Conservation (phyloP, 2,329 filamentous ascomycete species). For the Zymoseptoria crescenta region DNA sequence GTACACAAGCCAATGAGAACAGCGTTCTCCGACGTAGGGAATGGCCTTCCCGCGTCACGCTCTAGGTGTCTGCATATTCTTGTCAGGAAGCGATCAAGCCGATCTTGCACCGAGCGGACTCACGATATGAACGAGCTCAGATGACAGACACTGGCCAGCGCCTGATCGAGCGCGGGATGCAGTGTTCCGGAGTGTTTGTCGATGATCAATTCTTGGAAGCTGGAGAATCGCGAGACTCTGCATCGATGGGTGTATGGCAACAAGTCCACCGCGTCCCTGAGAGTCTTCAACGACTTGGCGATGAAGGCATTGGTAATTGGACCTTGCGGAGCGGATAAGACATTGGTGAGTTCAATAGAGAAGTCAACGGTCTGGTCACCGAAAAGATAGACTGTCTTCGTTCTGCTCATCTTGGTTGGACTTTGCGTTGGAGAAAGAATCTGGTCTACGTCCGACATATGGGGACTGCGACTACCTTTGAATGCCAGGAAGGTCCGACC, state of each 20-base stretch:
- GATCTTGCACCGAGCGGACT: not conserved
- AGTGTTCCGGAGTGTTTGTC: constrained; percentile 10
- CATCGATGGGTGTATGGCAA: constrained; percentile 2
- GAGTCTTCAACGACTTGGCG: constrained; percentile 5
- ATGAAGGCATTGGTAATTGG: constrained; percentile 13
- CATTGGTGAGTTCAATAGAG: constrained; percentile 7
- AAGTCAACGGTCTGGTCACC: constrained; percentile 20
- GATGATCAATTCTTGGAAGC: constrained; percentile 7
- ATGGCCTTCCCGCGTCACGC: constrained; percentile 5
- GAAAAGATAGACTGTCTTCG: constrained; percentile 10
- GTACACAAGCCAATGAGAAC: constrained; percentile 18
- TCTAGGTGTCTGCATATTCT: constrained; percentile 4
- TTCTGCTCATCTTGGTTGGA: no score
- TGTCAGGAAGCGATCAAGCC: not conserved
- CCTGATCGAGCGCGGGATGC: constrained; percentile 14
- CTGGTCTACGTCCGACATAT: no score
- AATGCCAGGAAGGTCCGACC: no score
- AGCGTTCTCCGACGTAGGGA: constrained; percentile 8
- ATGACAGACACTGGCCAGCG: constrained; percentile 16
- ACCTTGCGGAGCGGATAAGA: constrained; percentile 10
- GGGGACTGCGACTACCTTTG: no score
- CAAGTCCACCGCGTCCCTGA: constrained; percentile 10
- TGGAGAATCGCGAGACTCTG: constrained; percentile 1
- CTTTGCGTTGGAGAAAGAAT: no score
- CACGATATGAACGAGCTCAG: constrained; percentile 15